These are phyloP conservation scores for Termitomyces sp. DNA, from an alignment of 768 basidiomycete genomes.

Conservation along the genomic window DNA sequence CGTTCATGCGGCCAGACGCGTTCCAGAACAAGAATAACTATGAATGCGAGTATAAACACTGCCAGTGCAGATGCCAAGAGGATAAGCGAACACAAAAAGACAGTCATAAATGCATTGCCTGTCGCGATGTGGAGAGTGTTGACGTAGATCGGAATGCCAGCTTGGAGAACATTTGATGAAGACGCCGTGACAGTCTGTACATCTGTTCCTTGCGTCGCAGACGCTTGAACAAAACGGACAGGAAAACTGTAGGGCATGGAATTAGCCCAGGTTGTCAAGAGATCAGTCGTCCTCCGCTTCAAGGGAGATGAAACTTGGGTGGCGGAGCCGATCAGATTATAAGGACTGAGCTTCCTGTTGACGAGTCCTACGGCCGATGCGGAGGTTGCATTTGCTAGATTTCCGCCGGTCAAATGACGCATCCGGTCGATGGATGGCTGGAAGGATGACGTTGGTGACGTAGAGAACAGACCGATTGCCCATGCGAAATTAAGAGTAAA, in stretches of 20 bases:
- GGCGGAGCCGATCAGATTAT: slow-evolving; percentile 34
- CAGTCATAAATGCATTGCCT: slow-evolving; percentile 86
- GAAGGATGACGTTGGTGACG: slow-evolving; percentile 47
- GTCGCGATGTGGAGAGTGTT: slow-evolving; percentile 74
- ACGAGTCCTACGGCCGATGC: slow-evolving; percentile 68
- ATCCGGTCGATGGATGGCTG: slow-evolving; percentile 77
- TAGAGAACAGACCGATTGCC: slow-evolving; percentile 70
- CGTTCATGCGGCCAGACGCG: slow-evolving; percentile 13
- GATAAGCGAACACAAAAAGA: slow-evolving; percentile 72
- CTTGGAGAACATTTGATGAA: slow-evolving; percentile 63
- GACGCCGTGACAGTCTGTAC: slow-evolving; percentile 62
- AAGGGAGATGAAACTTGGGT: not conserved
- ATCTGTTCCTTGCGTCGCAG: slow-evolving; percentile 24
- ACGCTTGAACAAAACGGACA: slow-evolving; percentile 3
- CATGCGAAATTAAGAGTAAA: slow-evolving; percentile 87
- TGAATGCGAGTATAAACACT: slow-evolving; percentile 47
- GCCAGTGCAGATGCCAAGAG: slow-evolving; percentile 53
- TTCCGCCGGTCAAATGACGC: slow-evolving; percentile 79
- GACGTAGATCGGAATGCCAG: slow-evolving; percentile 79
- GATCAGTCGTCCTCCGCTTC: not conserved
- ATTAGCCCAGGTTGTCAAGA: not conserved
- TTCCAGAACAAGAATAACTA: slow-evolving; percentile 28
- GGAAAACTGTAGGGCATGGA: not conserved
- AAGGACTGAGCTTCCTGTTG: slow-evolving; percentile 78
- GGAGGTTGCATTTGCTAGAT: slow-evolving; percentile 51